Evolutionary conservation across 2,329 filamentous ascomycete genomes (phyloP).

Genomic region (Ophiostoma tasmaniense): DNA sequence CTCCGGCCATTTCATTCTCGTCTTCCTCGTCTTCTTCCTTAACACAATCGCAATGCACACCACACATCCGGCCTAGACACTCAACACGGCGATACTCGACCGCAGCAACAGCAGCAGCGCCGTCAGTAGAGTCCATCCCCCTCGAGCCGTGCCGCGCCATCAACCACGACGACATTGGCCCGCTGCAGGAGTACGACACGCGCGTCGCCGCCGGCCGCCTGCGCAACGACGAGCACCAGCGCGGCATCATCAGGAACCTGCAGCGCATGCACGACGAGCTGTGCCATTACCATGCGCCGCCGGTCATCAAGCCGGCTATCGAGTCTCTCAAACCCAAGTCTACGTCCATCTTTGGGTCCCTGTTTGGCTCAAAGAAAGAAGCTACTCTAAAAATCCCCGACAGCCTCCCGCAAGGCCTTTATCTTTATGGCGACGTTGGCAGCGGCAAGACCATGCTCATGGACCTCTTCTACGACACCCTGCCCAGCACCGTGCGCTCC

Average conservation of each 20-base stretch:
- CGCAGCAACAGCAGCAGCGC: constrained; percentile 17
- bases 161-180: constrained; percentile 43
- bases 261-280: constrained; percentile 85
- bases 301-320: constrained; percentile 67
- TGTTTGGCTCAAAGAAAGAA: constrained; percentile 39
- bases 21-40: neutral
- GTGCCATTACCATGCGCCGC: constrained; percentile 60
- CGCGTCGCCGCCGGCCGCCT: constrained; percentile 66
- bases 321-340: constrained; percentile 50
- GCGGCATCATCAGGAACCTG: constrained; percentile 77
- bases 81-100: constrained; percentile 15
- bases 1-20: neutral
- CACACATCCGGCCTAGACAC: constrained; percentile 4
- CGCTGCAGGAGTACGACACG: constrained; percentile 79
- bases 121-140: neutral
- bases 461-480: constrained; percentile 93
- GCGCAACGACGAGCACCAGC: constrained; percentile 82
- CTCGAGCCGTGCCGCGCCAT: neutral
- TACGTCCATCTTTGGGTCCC: constrained; percentile 49
- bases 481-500: constrained; percentile 66
- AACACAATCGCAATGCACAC: constrained; percentile 15
- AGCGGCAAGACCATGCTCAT: constrained; percentile 99
- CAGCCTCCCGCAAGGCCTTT: constrained; percentile 78
- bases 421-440: constrained; percentile 93
- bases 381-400: constrained; percentile 49